Evolutionary conservation across 306 rosid species (phyloP).

Genomic region (Fragaria ananassa): DNA sequence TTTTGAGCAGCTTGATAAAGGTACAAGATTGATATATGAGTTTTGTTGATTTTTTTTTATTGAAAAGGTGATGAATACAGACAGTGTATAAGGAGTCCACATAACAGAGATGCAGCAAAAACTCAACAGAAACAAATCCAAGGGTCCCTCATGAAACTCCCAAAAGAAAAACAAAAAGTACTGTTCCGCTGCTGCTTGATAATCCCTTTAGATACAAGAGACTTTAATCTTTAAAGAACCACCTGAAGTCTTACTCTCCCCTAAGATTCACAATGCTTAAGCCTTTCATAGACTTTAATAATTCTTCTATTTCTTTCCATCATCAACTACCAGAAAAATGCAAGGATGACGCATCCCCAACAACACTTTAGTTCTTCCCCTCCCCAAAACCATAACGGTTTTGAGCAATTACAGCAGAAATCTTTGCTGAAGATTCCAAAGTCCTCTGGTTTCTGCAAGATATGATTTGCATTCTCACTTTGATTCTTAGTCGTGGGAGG

Average conservation of each 20-base stretch:
- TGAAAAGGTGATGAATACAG: neutral
- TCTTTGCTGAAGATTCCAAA: neutral
- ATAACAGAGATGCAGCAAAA: neutral
- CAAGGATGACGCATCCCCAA: neutral
- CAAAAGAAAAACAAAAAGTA: neutral
- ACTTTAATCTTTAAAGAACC: neutral
- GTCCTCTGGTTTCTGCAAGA: neutral
- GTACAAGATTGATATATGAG: conserved; percentile 32
- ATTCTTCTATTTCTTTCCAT: neutral
- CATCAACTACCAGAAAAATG: neutral
- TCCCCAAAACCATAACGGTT: no score
- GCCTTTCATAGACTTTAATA: neutral
- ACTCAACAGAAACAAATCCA: neutral
- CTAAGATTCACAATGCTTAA: neutral
- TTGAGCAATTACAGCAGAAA: neutral
- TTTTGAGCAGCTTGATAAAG: conserved; percentile 64
- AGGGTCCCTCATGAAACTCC: neutral
- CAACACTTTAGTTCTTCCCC: neutral
- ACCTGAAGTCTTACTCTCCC: neutral
- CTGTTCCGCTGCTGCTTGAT: neutral
- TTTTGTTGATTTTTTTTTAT: neutral
- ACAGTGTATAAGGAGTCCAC: neutral
- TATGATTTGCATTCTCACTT: neutral
- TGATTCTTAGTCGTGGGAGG: neutral
- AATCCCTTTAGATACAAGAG: neutral